Evolutionary conservation across 2,329 filamentous ascomycete genomes (phyloP), one percentile per base, ranked within the genome.

Genomic region (Fusarium sp.): DNA sequence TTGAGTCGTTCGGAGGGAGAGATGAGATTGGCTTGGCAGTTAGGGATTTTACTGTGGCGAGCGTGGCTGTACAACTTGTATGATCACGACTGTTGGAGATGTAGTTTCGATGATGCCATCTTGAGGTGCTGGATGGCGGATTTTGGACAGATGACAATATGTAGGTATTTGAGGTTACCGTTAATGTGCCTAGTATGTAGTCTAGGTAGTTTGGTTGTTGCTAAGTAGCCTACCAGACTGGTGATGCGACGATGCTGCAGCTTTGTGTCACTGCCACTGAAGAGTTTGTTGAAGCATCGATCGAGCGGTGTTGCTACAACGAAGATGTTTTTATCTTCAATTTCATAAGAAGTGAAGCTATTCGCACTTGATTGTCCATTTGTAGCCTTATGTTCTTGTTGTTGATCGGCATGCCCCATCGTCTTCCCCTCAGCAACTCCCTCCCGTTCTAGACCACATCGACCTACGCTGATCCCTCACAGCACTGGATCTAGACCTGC

Each of bases 81-180:
- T 35, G 29, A 37, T 60, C 35, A 39, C 7, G 27, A 60, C 21
- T 18, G 25, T 39, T 37, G 59, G 61, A 23, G 54, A 4, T 19
- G 15, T 10, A 10, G 42, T 49, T 55, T 44, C 16, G 14, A 54
- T 66, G 63, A 67, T 61, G 55, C 16, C 25, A 68, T 59, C 41
- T 10, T 27, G 27, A 56, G 37, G 19, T 42, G 9, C 16, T n/a
- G 14, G 15, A 33, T 16, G 14, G 4, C 11, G 25, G 4, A 29
- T 35, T 25, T 8, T n/a, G 8, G 4, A 23, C 0, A 33, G n/a
- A 18, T 5, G 12, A 33, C 10, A 1, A 21, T n/a, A n/a, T n/a
- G n/a, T 7, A 4, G 14, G 14, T 7, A 27, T 55, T 27, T 31
- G 16, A 3, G 12, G 10, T 31, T 4, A n/a, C 18, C 15, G 3